Conservation (phyloP, 768 basidiomycete genomes). For the Trametes meyenii region DNA sequence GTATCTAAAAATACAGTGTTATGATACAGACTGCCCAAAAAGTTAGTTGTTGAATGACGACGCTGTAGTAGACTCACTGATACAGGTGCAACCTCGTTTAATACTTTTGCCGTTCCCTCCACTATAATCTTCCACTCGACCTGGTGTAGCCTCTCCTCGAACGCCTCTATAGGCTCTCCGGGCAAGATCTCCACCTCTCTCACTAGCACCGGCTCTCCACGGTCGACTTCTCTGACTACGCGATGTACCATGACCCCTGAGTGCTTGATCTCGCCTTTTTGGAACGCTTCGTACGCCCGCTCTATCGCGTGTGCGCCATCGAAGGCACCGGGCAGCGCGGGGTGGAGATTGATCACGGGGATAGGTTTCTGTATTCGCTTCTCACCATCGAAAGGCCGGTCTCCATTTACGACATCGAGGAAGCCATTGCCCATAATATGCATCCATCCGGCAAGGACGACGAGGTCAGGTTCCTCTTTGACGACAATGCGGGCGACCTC, state of each 20-base stretch:
- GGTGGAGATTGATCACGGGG: constrained; percentile 95
- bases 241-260: constrained; percentile 94
- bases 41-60: not conserved
- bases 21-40: constrained; percentile 11
- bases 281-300: constrained; percentile 87
- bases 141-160: constrained; percentile 77
- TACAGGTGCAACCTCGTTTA: constrained; percentile 52
- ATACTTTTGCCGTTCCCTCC: constrained; percentile 71
- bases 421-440: constrained; percentile 88
- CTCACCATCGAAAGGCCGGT: constrained; percentile 39
- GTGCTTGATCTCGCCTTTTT: constrained; percentile 73
- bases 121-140: constrained; percentile 94
- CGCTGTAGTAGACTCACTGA: constrained; percentile 1
- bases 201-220: constrained; percentile 85
- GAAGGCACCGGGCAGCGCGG: constrained; percentile 94
- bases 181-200: constrained; percentile 71
- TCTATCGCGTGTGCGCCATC: constrained; percentile 93
- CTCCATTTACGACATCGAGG: constrained; percentile 63
- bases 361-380: constrained; percentile 44
- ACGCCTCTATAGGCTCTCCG: constrained; percentile 71
- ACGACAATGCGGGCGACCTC: constrained; percentile 76
- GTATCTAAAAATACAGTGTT: not conserved
- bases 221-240: constrained; percentile 92
- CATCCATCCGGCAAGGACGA: constrained; percentile 99
- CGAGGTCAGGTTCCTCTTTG: constrained; percentile 69